Base-by-base conservation (phyloP, 2,329 filamentous ascomycete species). In the Sclerotinia glacialis region DNA sequence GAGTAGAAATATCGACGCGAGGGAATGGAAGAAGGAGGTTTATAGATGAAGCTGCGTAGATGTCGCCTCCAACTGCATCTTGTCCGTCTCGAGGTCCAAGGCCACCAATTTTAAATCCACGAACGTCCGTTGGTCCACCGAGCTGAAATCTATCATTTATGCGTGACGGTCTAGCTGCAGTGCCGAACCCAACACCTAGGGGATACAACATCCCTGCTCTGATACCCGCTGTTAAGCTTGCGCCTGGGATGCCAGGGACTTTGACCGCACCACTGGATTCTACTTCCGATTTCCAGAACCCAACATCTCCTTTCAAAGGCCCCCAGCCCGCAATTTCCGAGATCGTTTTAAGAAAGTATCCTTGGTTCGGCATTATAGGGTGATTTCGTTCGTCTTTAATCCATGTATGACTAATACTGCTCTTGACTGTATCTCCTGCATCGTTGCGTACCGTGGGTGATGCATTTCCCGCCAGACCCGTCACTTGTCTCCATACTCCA, bases 131-230 rank as follows among this genome's bases (percentile, higher is more conserved):
- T 4, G 95, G 94, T 0, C 95, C 95, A 53, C 95, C 95, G 42
- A 99, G 90, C 74, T 93, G 88, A 81, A 99, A 99, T 54, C 95
- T 92, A 78, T 99, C 95, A 76, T 96, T 97, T 74, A 98, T 85
- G 40, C 92, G 87, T 71, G 91, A 96, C 5, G 89, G 86, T 31
- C 84, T 82, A 0, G 89, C 84, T 26, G 80, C 60, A 72, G 75
- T 53, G 21, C 80, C 78, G 72, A 83, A 85, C 8, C 86, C 86
- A 9, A 90, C 80, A 1, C 91, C 84, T 21, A 99, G 81, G 1
- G 95, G 95, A 76, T 90, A 96, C 11, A 99, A 82, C 59, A 97
- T 77, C 46, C 95, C 95, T 26, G 90, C 86, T 62, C 94, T 86
- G 65, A 98, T 80, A 18, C 93, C 91, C 21, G 87, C 91, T 4